Evolutionary conservation across 768 basidiomycete genomes (phyloP).

Genomic region (Lactifluus volemus): DNA sequence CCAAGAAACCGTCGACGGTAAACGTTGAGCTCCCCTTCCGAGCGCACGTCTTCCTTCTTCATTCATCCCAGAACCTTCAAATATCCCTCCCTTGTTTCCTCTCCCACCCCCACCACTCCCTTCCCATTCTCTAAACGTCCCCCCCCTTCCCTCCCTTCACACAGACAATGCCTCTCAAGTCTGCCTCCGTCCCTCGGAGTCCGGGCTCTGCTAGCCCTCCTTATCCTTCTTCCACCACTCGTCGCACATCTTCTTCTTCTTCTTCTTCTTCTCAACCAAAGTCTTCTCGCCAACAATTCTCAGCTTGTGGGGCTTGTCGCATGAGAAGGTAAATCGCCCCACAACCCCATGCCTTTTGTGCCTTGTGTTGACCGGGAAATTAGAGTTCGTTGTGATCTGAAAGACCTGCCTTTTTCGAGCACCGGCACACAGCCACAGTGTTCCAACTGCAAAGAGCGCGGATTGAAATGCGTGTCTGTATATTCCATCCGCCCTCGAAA

Average conservation of each 20-base stretch:
- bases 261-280: constrained; percentile 42
- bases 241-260: constrained; percentile 16
- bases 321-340: constrained; percentile 57
- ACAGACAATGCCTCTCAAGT: constrained; percentile 20
- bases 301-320: constrained; percentile 90
- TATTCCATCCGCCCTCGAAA: neutral
- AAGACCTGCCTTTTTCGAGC: constrained; percentile 57
- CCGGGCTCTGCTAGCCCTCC: constrained; percentile 22
- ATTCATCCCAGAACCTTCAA: constrained; percentile 17
- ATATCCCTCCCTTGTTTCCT: constrained; percentile 18
- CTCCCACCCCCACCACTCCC: neutral
- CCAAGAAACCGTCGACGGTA: constrained; percentile 19
- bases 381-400: constrained; percentile 91
- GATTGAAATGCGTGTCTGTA: constrained; percentile 88
- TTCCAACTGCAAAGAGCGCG: constrained; percentile 85
- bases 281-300: constrained; percentile 75
- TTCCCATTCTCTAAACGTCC: no score
- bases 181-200: constrained; percentile 23
- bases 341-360: neutral
- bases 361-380: constrained; percentile 1
- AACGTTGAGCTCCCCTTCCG: constrained; percentile 15
- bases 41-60: constrained; percentile 13
- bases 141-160: neutral
- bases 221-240: constrained; percentile 30
- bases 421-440: constrained; percentile 45